A percentile compares a stretch with the other conserved stretches of the same genome.
phyloP scores from a whole-genome alignment of 2,329 filamentous ascomycete genomes.

The Colletotrichum chrysophilum region DNA sequence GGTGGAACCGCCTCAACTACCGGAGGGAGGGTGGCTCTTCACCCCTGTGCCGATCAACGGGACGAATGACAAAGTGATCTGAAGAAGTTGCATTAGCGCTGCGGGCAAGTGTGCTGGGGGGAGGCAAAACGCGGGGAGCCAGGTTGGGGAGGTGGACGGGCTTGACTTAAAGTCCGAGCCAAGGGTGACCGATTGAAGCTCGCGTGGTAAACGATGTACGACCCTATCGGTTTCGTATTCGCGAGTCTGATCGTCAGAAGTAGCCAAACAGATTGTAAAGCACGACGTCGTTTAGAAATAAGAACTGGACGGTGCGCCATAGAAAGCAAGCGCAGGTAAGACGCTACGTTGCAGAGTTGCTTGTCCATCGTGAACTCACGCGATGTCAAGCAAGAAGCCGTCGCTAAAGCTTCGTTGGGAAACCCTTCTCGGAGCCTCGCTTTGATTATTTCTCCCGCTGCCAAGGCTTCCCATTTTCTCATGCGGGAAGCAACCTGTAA shows the following conservation, averaged over 20 bases:
- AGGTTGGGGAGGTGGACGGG: background rate
- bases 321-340: background rate
- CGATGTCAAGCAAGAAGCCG: background rate
- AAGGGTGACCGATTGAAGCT: background rate
- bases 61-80: background rate
- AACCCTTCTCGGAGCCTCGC: background rate
- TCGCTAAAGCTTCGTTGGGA: background rate
- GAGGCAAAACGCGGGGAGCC: background rate
- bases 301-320: background rate
- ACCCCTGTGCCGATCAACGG: background rate
- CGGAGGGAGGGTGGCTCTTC: background rate
- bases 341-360: background rate
- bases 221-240: constrained; percentile 3
- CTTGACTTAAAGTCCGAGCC: background rate
- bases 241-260: background rate
- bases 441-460: background rate
- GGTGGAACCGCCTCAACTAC: background rate
- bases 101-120: background rate
- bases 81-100: background rate
- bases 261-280: background rate
- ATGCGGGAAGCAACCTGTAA: background rate
- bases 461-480: background rate
- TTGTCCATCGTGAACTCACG: background rate
- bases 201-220: background rate
- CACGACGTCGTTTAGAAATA: background rate